Percentiles rank a stretch among this genome's conserved stretches.
Conservation (phyloP, 192 early-diverging fungal species). For the Phlyctochytrium bullatum region DNA sequence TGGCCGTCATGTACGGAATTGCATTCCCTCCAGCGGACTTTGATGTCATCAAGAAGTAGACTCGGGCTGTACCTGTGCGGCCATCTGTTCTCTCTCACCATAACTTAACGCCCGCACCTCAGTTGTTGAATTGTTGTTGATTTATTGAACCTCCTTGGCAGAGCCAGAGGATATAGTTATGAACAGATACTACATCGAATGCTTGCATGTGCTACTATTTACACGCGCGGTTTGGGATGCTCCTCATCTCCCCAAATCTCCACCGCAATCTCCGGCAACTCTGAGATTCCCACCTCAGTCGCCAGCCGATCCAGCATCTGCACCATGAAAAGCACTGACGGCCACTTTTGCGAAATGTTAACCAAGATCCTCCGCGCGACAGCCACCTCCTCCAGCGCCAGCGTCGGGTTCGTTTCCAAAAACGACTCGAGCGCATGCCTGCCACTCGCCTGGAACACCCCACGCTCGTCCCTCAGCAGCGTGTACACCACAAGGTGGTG, state of each 20-base stretch:
- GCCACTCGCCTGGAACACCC: not conserved
- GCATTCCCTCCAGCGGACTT: constrained; percentile 49
- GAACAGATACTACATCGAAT: too few species aligned
- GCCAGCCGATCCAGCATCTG: not conserved
- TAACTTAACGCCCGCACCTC: too few species aligned
- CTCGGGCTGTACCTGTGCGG: too few species aligned
- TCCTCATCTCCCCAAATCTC: too few species aligned
- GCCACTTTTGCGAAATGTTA: not conserved
- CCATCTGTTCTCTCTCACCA: too few species aligned
- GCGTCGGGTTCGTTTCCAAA: not conserved
- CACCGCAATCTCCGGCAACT: too few species aligned
- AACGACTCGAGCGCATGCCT: not conserved
- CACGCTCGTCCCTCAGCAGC: not conserved
- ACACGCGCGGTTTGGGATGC: too few species aligned
- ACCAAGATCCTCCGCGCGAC: not conserved
- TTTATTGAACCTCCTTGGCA: too few species aligned
- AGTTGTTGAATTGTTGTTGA: too few species aligned
- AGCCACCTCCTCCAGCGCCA: not conserved
- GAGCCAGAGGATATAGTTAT: too few species aligned
- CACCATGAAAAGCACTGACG: not conserved
- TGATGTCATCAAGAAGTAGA: constrained; percentile 61
- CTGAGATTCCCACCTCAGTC: not conserved
- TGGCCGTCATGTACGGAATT: constrained; percentile 54
- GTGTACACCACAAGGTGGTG: not conserved
- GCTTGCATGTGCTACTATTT: too few species aligned